Conservation (phyloP, 768 basidiomycete species). For the Favolaschia claudopus region DNA sequence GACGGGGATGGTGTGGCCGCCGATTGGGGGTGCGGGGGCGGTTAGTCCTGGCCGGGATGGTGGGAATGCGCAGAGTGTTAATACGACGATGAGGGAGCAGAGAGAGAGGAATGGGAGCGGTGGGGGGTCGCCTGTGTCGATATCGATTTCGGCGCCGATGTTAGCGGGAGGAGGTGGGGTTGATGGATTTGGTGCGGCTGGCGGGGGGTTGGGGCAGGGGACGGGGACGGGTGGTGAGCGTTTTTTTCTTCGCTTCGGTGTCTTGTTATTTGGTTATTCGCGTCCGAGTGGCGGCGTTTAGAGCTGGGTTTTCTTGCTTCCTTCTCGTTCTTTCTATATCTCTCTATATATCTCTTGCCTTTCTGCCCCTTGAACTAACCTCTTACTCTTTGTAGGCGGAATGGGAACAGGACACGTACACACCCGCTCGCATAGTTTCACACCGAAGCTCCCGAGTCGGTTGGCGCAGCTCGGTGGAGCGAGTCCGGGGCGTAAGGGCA, state of each 20-base stretch:
- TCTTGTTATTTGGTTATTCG: no score
- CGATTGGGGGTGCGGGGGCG: constrained; percentile 36
- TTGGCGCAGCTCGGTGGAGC: constrained; percentile 53
- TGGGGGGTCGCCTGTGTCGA: constrained; percentile 19
- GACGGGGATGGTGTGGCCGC: constrained; percentile 35
- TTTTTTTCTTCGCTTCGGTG: no score
- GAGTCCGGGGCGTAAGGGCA: constrained; percentile 66
- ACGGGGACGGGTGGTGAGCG: background rate
- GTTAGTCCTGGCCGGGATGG: constrained; percentile 18
- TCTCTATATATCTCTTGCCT: constrained; percentile 33
- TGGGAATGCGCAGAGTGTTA: constrained; percentile 42
- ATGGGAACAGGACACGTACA: constrained; percentile 50
- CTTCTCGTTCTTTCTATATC: background rate
- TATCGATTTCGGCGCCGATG: constrained; percentile 28
- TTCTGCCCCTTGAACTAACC: no score
- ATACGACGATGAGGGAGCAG: constrained; percentile 36
- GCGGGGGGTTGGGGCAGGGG: background rate
- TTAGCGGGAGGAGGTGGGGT: constrained; percentile 5
- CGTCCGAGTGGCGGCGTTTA: background rate
- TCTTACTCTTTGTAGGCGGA: background rate
- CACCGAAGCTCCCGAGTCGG: constrained; percentile 75
- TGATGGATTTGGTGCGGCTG: background rate
- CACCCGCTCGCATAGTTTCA: constrained; percentile 73
- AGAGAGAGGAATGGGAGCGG: background rate
- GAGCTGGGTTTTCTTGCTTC: background rate